These are phyloP conservation scores for Solanum aculeatissimum DNA, from an alignment of 305 asterid species.

Conservation along the genomic window DNA sequence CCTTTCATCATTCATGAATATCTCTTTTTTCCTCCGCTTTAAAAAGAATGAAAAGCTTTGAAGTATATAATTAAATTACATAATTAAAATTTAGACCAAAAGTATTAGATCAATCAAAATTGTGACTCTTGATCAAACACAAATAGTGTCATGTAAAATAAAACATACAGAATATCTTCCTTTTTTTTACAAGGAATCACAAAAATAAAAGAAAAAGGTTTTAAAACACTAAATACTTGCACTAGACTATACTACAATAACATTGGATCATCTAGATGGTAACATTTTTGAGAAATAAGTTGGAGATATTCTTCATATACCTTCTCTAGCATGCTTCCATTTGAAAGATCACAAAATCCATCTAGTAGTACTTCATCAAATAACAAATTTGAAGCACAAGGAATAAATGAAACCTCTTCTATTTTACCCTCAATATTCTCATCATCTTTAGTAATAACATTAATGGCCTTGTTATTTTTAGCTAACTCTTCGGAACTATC, in stretches of 20 bases:
- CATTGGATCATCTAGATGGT: background rate
- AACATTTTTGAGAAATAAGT: slow-evolving; percentile 1
- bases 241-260: background rate
- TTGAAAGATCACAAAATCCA: background rate
- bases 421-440: background rate
- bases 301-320: slow-evolving; percentile 4
- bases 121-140: background rate
- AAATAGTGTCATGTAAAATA: background rate
- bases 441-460: background rate
- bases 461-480: background rate
- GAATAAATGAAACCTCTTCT: background rate
- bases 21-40: too few species aligned
- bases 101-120: background rate
- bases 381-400: background rate
- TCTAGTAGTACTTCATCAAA: background rate
- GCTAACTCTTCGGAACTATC: background rate
- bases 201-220: background rate
- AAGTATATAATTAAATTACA: background rate
- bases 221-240: background rate
- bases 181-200: background rate
- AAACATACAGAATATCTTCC: background rate
- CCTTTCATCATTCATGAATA: too few species aligned
- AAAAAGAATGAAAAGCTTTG: too few species aligned
- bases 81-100: background rate
- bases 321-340: background rate